Conservation (phyloP, 2,329 filamentous ascomycete genomes). For the Uncinocarpus reesii region DNA sequence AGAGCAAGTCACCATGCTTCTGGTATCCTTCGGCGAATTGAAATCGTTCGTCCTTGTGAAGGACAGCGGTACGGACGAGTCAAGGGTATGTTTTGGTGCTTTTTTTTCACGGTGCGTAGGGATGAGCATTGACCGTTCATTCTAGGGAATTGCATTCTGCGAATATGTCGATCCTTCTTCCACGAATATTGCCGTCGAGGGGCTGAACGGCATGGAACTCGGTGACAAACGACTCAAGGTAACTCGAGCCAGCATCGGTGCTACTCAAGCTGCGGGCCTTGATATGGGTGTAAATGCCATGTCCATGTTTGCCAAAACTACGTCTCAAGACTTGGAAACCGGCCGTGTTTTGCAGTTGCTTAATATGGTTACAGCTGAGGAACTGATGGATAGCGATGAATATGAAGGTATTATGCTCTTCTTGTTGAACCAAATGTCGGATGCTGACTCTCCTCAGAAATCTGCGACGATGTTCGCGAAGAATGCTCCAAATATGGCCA, state of each 20-base stretch:
- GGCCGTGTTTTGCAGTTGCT: slow-evolving; percentile 81
- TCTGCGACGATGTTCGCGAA: slow-evolving; percentile 83
- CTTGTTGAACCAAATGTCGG: background rate
- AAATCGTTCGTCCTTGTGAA: slow-evolving; percentile 88
- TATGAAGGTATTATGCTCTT: slow-evolving; percentile 67
- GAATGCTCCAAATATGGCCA: slow-evolving; percentile 87
- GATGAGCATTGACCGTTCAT: slow-evolving; percentile 19
- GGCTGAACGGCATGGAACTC: slow-evolving; percentile 85
- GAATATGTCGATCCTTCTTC: slow-evolving; percentile 69
- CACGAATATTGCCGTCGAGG: slow-evolving; percentile 80
- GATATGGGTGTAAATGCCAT: slow-evolving; percentile 97
- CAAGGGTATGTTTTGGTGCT: slow-evolving; percentile 56
- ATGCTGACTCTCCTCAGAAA: slow-evolving; percentile 53
- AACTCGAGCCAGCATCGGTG: slow-evolving; percentile 78
- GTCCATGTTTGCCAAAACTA: slow-evolving; percentile 91
- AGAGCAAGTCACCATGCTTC: slow-evolving; percentile 80
- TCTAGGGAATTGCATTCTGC: slow-evolving; percentile 87
- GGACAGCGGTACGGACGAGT: slow-evolving; percentile 74
- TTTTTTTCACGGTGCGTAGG: background rate
- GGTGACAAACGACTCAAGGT: slow-evolving; percentile 80
- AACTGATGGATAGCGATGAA: slow-evolving; percentile 85
- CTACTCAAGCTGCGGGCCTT: slow-evolving; percentile 80
- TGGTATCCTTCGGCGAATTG: slow-evolving; percentile 82
- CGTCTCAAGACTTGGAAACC: slow-evolving; percentile 64
- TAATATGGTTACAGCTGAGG: slow-evolving; percentile 97